These are phyloP conservation scores for Lentinula sp. DNA, from an alignment of 768 basidiomycete genomes.

Conservation along the genomic window DNA sequence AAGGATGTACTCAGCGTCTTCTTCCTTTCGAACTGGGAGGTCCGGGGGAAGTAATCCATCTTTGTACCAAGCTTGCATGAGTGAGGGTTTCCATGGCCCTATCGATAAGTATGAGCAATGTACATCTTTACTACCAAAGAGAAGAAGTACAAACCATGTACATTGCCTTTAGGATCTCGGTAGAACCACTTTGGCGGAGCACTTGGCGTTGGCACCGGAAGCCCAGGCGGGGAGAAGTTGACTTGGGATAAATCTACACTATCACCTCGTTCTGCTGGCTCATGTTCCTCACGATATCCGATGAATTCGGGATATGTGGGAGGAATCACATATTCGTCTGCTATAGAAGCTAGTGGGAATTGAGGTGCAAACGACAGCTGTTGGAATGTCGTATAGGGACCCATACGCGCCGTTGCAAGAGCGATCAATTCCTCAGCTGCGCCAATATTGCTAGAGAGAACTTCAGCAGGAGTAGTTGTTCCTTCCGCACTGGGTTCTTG, in stretches of 20 bases:
- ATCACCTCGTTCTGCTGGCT: constrained; percentile 44
- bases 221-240: constrained; percentile 75
- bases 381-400: constrained; percentile 89
- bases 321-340: constrained; percentile 88
- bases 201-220: constrained; percentile 63
- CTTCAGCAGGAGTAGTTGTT: constrained; percentile 22
- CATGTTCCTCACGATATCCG: constrained; percentile 59
- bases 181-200: constrained; percentile 79
- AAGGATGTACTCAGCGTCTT: constrained; percentile 60
- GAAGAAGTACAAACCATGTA: constrained; percentile 55
- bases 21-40: constrained; percentile 74
- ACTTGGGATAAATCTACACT: constrained; percentile 47
- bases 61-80: constrained; percentile 89
- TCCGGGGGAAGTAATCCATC: constrained; percentile 79
- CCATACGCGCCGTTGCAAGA: constrained; percentile 64
- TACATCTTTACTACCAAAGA: not conserved
- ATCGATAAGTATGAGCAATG: constrained; percentile 9
- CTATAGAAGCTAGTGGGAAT: constrained; percentile 83
- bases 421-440: constrained; percentile 64
- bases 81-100: constrained; percentile 85
- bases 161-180: constrained; percentile 71
- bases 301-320: constrained; percentile 82
- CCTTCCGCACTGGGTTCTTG: constrained; percentile 3
- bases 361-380: constrained; percentile 81
- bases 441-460: constrained; percentile 28